phyloP scores from a whole-genome alignment of 2,329 filamentous ascomycete genomes.

The Fusarium sp. region DNA sequence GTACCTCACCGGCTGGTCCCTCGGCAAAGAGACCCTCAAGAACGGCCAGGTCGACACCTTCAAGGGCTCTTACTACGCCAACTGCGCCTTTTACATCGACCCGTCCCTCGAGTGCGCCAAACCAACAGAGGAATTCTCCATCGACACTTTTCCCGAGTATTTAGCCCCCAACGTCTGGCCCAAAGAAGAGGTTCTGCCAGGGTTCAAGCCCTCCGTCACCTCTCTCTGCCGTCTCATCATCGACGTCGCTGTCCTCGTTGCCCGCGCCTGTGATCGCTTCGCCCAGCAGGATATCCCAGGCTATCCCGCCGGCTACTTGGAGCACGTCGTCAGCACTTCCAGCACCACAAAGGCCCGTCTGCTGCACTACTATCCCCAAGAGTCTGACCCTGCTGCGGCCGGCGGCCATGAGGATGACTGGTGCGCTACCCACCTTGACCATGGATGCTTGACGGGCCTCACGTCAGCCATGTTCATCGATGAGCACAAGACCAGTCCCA shows the following conservation, averaged over 20 bases:
- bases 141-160: conserved; percentile 83
- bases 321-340: conserved; percentile 86
- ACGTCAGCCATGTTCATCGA: conserved; percentile 98
- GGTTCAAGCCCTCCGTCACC: conserved; percentile 79
- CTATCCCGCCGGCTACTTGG: conserved; percentile 83
- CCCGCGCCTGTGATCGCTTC: conserved; percentile 88
- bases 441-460: conserved; percentile 92
- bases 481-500: conserved; percentile 63
- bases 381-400: conserved; percentile 51
- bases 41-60: conserved; percentile 81
- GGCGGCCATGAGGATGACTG: conserved; percentile 80
- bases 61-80: conserved; percentile 87
- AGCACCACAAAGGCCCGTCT: conserved; percentile 91
- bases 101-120: conserved; percentile 68
- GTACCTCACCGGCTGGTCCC: conserved; percentile 80
- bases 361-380: conserved; percentile 88
- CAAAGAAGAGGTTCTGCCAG: conserved; percentile 71
- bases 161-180: conserved; percentile 94
- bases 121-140: conserved; percentile 67
- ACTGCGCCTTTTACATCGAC: conserved; percentile 81
- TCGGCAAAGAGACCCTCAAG: conserved; percentile 83
- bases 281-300: conserved; percentile 80
- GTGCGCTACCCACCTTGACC: conserved; percentile 92
- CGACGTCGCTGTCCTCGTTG: conserved; percentile 88
- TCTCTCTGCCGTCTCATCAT: conserved; percentile 86